Percentiles rank a stretch among this genome's conserved stretches.
Evolutionary conservation across 352 stramenopile genomes (phyloP).

Genomic region (Phytophthora fragariaefolia): DNA sequence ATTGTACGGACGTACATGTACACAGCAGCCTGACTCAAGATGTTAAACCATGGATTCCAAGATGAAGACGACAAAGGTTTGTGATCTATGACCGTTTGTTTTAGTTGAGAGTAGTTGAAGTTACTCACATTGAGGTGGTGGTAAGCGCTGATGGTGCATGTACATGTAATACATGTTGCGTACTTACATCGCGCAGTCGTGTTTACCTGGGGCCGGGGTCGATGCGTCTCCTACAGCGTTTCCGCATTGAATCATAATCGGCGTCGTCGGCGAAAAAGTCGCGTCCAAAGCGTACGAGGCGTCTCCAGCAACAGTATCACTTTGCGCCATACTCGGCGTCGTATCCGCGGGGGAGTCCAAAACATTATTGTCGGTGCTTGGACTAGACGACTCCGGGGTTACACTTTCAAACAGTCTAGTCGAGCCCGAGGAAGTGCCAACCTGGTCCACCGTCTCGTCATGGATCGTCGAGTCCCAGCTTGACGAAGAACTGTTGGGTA

Average conservation of each 20-base stretch:
- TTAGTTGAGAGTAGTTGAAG: conserved; percentile 26
- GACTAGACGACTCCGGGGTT: not conserved
- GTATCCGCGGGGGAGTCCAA: not conserved
- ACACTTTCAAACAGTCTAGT: conserved; percentile 14
- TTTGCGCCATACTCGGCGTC: not conserved
- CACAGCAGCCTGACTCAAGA: not conserved
- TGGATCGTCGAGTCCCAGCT: conserved; percentile 13
- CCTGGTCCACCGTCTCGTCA: conserved; percentile 15
- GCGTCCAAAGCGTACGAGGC: conserved; percentile 4
- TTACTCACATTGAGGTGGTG: conserved; percentile 6
- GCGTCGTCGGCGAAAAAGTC: not conserved
- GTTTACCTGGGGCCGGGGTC: conserved; percentile 9
- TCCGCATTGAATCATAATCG: no score
- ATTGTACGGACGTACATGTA: no score
- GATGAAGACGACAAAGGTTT: not conserved
- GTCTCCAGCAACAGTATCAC: not conserved
- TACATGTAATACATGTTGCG: no score
- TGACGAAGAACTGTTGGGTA: not conserved
- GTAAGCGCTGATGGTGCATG: no score
- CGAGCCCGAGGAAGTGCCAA: conserved; percentile 13
- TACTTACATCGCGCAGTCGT: conserved; percentile 32
- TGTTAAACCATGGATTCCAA: not conserved
- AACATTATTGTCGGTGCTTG: conserved; percentile 1
- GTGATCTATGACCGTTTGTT: conserved; percentile 14
- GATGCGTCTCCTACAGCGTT: conserved; percentile 14